A percentile compares a stretch with the other conserved stretches of the same genome.
phyloP scores from a whole-genome alignment of 192 early-diverging fungal species.

The Glomus cerebriforme region DNA sequence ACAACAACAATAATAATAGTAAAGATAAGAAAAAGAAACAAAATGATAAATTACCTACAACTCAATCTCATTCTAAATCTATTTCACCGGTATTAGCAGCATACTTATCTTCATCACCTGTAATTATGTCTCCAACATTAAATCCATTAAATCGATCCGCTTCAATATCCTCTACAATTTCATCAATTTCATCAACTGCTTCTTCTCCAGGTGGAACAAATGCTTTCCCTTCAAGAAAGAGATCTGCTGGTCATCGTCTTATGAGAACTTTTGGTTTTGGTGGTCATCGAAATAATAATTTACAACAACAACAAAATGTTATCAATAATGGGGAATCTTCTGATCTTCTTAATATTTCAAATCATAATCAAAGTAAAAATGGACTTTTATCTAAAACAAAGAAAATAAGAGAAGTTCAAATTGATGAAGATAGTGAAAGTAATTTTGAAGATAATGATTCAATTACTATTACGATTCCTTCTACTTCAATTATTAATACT shows the following conservation, averaged over 20 bases:
- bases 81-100: background rate
- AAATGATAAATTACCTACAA: background rate
- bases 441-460: background rate
- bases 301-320: constrained; percentile 12
- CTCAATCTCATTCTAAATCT: background rate
- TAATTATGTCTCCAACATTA: background rate
- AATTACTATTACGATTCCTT: background rate
- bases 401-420: background rate
- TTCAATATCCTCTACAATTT: constrained; percentile 6
- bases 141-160: background rate
- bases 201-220: constrained; percentile 1
- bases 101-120: constrained; percentile 10
- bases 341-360: background rate
- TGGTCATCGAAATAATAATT: background rate
- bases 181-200: constrained; percentile 3
- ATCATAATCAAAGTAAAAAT: background rate
- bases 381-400: background rate
- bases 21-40: constrained; percentile 6
- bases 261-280: constrained; percentile 31
- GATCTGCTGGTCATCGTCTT: constrained; percentile 18
- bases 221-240: background rate
- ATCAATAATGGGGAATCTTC: background rate
- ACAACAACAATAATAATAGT: background rate
- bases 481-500: no score
- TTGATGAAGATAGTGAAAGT: background rate